Evolutionary conservation across 1,139 yeast species (phyloP).

Genomic region (Candida pseudoviswanathii): DNA sequence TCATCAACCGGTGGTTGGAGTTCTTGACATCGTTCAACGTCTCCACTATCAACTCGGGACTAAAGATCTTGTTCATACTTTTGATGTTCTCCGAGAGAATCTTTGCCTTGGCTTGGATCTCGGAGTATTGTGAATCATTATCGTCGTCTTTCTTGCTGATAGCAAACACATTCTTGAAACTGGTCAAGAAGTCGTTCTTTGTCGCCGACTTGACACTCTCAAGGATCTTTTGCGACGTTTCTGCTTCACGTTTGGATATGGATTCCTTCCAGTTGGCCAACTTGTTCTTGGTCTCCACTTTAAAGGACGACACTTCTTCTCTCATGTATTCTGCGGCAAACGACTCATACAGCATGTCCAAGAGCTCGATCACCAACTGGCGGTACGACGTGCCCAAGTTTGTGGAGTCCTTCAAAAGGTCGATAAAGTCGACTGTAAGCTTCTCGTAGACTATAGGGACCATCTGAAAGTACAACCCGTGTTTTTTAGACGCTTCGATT

Average conservation of each 20-base stretch:
- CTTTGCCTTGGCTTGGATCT: constrained; percentile 46
- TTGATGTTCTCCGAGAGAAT: constrained; percentile 47
- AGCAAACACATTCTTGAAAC: constrained; percentile 63
- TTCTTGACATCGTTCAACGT: constrained; percentile 42
- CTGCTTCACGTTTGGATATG: constrained; percentile 40
- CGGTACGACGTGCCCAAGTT: constrained; percentile 40
- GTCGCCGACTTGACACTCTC: constrained; percentile 45
- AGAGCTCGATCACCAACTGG: constrained; percentile 35
- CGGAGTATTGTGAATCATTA: constrained; percentile 32
- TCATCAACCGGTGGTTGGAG: constrained; percentile 34
- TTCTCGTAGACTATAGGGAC: constrained; percentile 38
- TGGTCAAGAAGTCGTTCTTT: constrained; percentile 51
- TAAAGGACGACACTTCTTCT: constrained; percentile 41
- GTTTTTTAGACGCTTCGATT: constrained; percentile 31
- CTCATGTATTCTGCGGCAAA: constrained; percentile 52
- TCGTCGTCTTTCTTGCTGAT: constrained; percentile 28
- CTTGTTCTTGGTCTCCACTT: constrained; percentile 26
- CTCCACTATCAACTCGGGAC: constrained; percentile 42
- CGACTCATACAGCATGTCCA: constrained; percentile 53
- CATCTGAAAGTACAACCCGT: constrained; percentile 26
- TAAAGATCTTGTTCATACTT: constrained; percentile 41
- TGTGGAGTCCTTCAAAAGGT: constrained; percentile 26
- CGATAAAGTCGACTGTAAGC: constrained; percentile 28
- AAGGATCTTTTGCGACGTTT: constrained; percentile 41
- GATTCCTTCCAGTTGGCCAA: constrained; percentile 38